Evolutionary conservation across 2,329 filamentous ascomycete species (phyloP).

Genomic region (Aspergillus clavatus): DNA sequence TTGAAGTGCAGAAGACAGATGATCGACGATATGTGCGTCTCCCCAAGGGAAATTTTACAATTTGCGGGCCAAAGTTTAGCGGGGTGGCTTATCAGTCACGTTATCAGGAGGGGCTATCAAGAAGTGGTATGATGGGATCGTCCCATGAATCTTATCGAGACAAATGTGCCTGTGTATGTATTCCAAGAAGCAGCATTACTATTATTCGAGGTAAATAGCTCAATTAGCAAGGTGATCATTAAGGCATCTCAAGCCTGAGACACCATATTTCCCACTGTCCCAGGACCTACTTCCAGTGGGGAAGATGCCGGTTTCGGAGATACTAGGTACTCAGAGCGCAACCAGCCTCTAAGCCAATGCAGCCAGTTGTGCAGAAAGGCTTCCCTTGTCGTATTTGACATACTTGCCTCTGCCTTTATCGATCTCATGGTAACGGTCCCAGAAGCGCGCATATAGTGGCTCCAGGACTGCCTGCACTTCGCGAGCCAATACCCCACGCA

Average conservation of each 20-base stretch:
- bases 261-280: background rate
- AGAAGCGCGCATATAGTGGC: conserved; percentile 90
- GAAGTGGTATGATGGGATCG: background rate
- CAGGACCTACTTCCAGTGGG: conserved; percentile 1
- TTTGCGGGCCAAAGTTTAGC: conserved; percentile 18
- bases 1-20: conserved; percentile 6
- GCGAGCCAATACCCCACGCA: conserved; percentile 70
- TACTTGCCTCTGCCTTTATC: conserved; percentile 98
- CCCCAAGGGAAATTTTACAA: conserved; percentile 28
- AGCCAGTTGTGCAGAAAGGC: conserved; percentile 61
- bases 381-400: conserved; percentile 90
- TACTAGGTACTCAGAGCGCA: conserved; percentile 3
- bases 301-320: conserved; percentile 2
- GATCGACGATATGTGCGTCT: conserved; percentile 18
- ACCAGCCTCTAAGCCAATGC: conserved; percentile 30
- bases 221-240: background rate
- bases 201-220: background rate
- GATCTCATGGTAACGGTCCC: conserved; percentile 94
- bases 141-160: too few relatives aligned
- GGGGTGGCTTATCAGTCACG: conserved; percentile 38
- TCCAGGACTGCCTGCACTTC: conserved; percentile 91
- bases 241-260: background rate
- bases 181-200: background rate
- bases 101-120: conserved; percentile 24
- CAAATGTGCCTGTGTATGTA: background rate